phyloP scores from a whole-genome alignment of 2,329 filamentous ascomycete species.

The Magnaporthales sp. region DNA sequence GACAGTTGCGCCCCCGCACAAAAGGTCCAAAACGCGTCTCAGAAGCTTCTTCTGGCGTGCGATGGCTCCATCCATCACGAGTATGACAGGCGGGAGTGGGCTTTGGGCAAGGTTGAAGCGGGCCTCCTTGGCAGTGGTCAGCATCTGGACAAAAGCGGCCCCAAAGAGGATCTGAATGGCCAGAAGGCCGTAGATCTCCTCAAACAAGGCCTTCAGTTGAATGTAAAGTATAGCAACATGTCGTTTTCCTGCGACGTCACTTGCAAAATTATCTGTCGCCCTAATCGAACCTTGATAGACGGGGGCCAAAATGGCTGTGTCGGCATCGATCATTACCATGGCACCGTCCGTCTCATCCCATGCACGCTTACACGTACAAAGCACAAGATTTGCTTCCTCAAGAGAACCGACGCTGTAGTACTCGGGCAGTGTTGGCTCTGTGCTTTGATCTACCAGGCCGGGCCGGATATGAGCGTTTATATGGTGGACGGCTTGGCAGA shows the following conservation, averaged over 20 bases:
- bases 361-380: slow-evolving; percentile 8
- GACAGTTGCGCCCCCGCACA: slow-evolving; percentile 12
- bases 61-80: slow-evolving; percentile 12
- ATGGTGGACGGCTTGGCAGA: slow-evolving; percentile 10
- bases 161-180: background rate
- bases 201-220: slow-evolving; percentile 31
- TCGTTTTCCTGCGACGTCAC: background rate
- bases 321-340: slow-evolving; percentile 8
- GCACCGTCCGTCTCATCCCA: slow-evolving; percentile 13
- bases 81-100: slow-evolving; percentile 11
- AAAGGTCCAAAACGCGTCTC: slow-evolving; percentile 11
- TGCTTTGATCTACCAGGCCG: slow-evolving; percentile 7
- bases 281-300: slow-evolving; percentile 4
- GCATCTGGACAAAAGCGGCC: slow-evolving; percentile 4
- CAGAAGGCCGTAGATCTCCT: slow-evolving; percentile 11
- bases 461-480: slow-evolving; percentile 13
- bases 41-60: slow-evolving; percentile 9
- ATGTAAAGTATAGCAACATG: slow-evolving; percentile 15
- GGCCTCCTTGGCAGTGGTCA: slow-evolving; percentile 8
- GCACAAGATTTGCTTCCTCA: slow-evolving; percentile 10
- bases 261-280: background rate
- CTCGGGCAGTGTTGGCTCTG: background rate
- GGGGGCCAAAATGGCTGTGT: slow-evolving; percentile 6
- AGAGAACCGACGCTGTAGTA: slow-evolving; percentile 5
- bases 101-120: slow-evolving; percentile 8